phyloP scores from a whole-genome alignment of 345 rosid species.

The Erodium maritimum region DNA sequence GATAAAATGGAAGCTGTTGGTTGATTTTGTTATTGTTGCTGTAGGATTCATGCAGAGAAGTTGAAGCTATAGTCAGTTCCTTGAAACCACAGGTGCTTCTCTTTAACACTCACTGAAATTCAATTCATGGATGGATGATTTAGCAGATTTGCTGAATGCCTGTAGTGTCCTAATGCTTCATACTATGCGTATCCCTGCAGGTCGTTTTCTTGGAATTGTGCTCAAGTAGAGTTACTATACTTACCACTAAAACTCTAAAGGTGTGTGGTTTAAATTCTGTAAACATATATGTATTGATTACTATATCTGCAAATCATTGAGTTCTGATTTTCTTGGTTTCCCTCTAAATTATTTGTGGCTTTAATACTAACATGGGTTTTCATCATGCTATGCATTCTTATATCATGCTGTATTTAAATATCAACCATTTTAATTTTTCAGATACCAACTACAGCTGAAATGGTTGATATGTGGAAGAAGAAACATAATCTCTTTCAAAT shows the following conservation, averaged over 20 bases:
- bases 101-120: conserved; percentile 15
- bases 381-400: neutral
- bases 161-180: conserved; percentile 1
- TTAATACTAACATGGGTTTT: neutral
- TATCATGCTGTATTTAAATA: no score
- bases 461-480: conserved; percentile 91
- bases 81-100: conserved; percentile 85
- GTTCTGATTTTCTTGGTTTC: neutral
- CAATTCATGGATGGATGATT: conserved; percentile 16
- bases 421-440: conserved; percentile 20
- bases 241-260: conserved; percentile 71
- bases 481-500: conserved; percentile 79
- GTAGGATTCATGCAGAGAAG: conserved; percentile 85
- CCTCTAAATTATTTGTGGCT: neutral
- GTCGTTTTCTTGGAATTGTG: conserved; percentile 92
- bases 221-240: conserved; percentile 66
- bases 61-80: conserved; percentile 56
- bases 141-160: conserved; percentile 16
- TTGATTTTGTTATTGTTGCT: conserved; percentile 10
- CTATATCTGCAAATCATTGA: neutral
- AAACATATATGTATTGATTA: no score
- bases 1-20: neutral
- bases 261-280: conserved; percentile 18
- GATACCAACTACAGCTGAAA: conserved; percentile 82
- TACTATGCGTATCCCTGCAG: conserved; percentile 19